Percentiles rank a stretch among this genome's conserved stretches.
These are phyloP conservation scores for Coccomyxa sp. DNA, from an alignment of 139 green algal genomes.

Conservation along the genomic window DNA sequence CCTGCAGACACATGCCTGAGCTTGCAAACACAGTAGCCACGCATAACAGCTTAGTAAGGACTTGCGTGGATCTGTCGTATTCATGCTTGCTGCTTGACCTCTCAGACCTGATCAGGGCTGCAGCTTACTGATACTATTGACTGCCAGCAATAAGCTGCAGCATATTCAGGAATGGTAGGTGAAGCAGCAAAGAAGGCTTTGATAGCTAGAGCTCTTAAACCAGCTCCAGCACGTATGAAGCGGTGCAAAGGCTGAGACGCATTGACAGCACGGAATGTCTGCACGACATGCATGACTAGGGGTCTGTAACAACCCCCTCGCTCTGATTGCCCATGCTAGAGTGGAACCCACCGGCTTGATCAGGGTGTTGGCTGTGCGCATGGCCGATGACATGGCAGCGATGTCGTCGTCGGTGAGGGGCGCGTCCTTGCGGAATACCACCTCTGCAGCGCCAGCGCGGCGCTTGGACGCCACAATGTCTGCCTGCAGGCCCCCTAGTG, in stretches of 20 bases:
- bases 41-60: too few relatives aligned
- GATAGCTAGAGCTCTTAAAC: not conserved
- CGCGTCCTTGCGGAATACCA: slow-evolving; percentile 10
- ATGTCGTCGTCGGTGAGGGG: not conserved
- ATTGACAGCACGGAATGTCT: not conserved
- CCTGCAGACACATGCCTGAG: too few relatives aligned
- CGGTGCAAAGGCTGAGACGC: not conserved
- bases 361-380: slow-evolving; percentile 7
- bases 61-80: too few relatives aligned
- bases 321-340: too few relatives aligned
- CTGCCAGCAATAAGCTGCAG: not conserved
- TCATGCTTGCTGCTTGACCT: too few relatives aligned
- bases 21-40: too few relatives aligned
- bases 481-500: not conserved
- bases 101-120: too few relatives aligned
- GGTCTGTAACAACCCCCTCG: too few relatives aligned
- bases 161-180: not conserved
- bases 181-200: not conserved
- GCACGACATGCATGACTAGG: not conserved
- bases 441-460: not conserved
- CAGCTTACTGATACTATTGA: not conserved
- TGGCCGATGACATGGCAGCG: not conserved
- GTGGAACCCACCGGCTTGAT: not conserved
- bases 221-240: not conserved
- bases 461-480: not conserved